Evolutionary conservation across 2,329 filamentous ascomycete species (phyloP), one percentile per base, ranked within the genome.

Genomic region (Ophiostoma perfectum): DNA sequence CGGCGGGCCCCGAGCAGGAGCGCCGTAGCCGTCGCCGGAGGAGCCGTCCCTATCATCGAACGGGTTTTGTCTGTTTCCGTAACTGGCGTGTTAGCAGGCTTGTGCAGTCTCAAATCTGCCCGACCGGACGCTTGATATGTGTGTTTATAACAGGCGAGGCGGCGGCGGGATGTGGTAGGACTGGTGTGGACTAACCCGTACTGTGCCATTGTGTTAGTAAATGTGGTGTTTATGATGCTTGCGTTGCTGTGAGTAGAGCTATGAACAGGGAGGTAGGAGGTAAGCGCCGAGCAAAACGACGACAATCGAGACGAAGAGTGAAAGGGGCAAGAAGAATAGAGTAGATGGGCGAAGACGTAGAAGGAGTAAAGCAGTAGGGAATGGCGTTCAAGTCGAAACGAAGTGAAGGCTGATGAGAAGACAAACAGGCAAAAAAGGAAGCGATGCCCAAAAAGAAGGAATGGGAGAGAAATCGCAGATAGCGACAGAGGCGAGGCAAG

Each of bases 11-110:
- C 74, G 72, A 47, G 64, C 70, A 41, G 72, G 70, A 16, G 74
- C 75, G 41, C 77, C 78, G 67, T 80, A 80, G 38, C 78, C 76
- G 64, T 75, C 75, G 65, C 72, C 73, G 65, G 74, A 73, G 47
- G 76, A 78, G 70, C 81, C 80, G 75, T 18, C 39, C 41, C 82
- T 80, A 74, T 88, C 80, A 74, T 87, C 85, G 74, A 84, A 88
- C 68, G 86, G 86, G 78, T 88, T 87, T 70, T 78, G 77, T 73
- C 78, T 78, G 68, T 79, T 80, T 71, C 83, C 81, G 80, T 87
- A 87, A 78, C 84, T 88, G 75, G 47, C 60, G 39, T 42, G 60
- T 63, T n/a, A 63, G 60, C n/a, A 18, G 39, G 16, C 5, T 42
- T 27, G 27, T 27, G 27, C 27, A 27, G 27, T 27, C 27, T 27